phyloP scores from a whole-genome alignment of 2,329 filamentous ascomycete genomes.

The Ophiostoma australiae region DNA sequence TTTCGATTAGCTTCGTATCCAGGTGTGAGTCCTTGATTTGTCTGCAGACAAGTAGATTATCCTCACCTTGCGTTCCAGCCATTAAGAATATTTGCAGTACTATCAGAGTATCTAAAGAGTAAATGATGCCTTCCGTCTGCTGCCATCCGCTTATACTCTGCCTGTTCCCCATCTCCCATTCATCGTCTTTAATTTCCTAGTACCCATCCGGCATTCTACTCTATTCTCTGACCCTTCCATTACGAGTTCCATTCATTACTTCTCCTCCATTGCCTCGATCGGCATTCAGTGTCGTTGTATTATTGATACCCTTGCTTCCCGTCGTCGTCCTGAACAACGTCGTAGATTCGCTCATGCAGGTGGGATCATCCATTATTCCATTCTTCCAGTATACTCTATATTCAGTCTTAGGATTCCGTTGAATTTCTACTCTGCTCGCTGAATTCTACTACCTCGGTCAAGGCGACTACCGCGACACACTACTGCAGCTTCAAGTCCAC shows the following conservation, averaged over 20 bases:
- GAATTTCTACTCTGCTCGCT: neutral
- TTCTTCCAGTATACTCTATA: neutral
- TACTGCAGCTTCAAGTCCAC: neutral
- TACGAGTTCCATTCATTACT: neutral
- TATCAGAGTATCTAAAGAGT: too few relatives aligned
- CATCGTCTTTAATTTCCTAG: neutral
- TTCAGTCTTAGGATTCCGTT: neutral
- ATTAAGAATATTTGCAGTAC: too few relatives aligned
- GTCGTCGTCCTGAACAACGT: neutral
- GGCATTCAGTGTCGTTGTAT: constrained; percentile 2
- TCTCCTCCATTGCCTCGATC: neutral
- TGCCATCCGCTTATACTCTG: neutral
- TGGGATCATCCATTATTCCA: neutral
- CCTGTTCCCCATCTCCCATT: neutral
- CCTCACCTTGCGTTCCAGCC: neutral
- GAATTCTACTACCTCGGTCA: neutral
- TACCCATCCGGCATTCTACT: neutral
- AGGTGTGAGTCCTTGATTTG: neutral
- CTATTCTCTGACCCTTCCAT: neutral
- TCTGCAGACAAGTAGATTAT: constrained; percentile 8
- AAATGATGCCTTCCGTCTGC: too few relatives aligned
- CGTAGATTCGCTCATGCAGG: neutral
- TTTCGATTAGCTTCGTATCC: neutral
- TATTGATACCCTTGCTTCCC: constrained; percentile 2
- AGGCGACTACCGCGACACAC: neutral